Conservation (phyloP, 2,329 filamentous ascomycete species). For the Teratosphaeria epicoccoides region DNA sequence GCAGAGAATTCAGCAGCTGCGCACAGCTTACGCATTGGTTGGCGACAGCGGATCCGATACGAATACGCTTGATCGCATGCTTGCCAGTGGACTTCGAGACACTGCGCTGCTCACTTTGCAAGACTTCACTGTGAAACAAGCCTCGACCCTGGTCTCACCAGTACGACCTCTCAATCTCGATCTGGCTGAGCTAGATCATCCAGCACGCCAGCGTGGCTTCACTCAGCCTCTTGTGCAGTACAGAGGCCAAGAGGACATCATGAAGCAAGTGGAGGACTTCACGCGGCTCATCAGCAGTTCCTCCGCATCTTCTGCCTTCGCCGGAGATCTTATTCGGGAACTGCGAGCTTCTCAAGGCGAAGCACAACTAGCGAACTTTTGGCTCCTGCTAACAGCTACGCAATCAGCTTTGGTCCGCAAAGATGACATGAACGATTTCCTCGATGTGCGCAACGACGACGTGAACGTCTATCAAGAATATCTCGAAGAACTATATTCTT, state of each 20-base stretch:
- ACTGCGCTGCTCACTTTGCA: slow-evolving; percentile 49
- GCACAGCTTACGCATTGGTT: slow-evolving; percentile 58
- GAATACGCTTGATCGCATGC: slow-evolving; percentile 53
- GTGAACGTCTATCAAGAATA: slow-evolving; percentile 12
- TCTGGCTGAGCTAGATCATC: slow-evolving; percentile 3
- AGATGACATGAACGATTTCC: slow-evolving; percentile 53
- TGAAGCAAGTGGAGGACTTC: slow-evolving; percentile 20
- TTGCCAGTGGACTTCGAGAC: slow-evolving; percentile 62
- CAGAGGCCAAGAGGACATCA: slow-evolving; percentile 18
- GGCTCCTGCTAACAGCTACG: slow-evolving; percentile 66
- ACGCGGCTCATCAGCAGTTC: slow-evolving; percentile 24
- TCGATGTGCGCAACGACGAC: slow-evolving; percentile 37
- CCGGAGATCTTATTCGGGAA: slow-evolving; percentile 54
- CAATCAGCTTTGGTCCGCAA: slow-evolving; percentile 45
- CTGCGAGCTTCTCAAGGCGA: slow-evolving; percentile 49
- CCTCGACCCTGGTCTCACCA: slow-evolving; percentile 5
- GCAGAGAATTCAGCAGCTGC: slow-evolving; percentile 63
- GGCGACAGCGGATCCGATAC: slow-evolving; percentile 54
- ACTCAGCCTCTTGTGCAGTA: slow-evolving; percentile 16
- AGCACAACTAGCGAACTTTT: slow-evolving; percentile 60
- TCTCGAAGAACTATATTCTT: slow-evolving; percentile 56
- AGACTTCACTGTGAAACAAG: slow-evolving; percentile 10
- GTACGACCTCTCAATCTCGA: slow-evolving; percentile 16
- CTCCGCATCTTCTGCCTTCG: slow-evolving; percentile 31
- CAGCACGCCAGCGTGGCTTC: slow-evolving; percentile 10